phyloP scores from a whole-genome alignment of 495 filamentous ascomycete genomes.

The Monascus purpureus region DNA sequence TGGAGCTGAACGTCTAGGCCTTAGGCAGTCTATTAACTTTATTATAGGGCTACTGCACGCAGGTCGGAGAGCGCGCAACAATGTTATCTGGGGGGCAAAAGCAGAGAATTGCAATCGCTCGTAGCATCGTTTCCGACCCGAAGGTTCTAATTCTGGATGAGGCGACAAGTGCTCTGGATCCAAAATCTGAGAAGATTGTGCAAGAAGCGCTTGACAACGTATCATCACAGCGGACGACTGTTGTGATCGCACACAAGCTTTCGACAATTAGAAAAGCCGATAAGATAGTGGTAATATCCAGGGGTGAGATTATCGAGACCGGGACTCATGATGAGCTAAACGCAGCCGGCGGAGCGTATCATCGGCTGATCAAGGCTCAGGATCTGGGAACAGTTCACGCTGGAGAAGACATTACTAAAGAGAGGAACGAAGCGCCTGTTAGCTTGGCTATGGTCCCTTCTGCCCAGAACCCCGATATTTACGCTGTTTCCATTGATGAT shows the following conservation, averaged over 20 bases:
- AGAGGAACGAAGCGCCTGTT: background rate
- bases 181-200: conserved; percentile 28
- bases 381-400: conserved; percentile 3
- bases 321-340: conserved; percentile 28
- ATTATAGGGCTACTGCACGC: background rate
- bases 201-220: conserved; percentile 20
- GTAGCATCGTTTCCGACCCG: conserved; percentile 33
- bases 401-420: background rate
- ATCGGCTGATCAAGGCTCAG: conserved; percentile 16
- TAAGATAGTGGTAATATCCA: conserved; percentile 30
- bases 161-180: conserved; percentile 44
- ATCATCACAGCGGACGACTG: conserved; percentile 12
- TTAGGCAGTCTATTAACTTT: no score
- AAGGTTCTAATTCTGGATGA: conserved; percentile 41
- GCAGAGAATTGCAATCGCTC: conserved; percentile 36
- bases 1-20: no score
- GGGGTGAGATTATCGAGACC: conserved; percentile 31
- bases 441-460: background rate
- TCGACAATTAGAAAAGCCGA: conserved; percentile 36
- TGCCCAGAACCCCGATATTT: background rate
- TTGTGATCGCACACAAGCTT: conserved; percentile 34
- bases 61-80: background rate
- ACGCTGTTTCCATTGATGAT: background rate
- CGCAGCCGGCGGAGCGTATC: conserved; percentile 23
- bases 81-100: conserved; percentile 29